Conservation (phyloP, 495 filamentous ascomycete genomes). For the Penicillium fimorum region DNA sequence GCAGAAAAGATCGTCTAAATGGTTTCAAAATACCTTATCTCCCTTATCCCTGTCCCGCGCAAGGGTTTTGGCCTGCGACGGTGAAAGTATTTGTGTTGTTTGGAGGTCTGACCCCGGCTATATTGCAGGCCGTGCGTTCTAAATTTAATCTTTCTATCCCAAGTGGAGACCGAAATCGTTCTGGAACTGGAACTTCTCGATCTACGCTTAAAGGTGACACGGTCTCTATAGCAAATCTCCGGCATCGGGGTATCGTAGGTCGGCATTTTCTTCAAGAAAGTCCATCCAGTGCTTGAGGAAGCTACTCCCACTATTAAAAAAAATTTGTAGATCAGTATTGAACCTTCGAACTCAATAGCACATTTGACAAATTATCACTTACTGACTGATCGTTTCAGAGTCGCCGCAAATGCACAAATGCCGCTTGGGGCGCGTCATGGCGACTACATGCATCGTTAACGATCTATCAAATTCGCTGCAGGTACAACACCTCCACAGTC, state of each 20-base stretch:
- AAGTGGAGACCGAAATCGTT: neutral
- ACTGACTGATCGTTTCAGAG: conserved; percentile 85
- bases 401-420: conserved; percentile 91
- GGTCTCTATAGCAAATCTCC: conserved; percentile 44
- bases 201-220: no score
- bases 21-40: neutral
- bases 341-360: neutral
- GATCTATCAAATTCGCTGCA: conserved; percentile 5
- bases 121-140: neutral
- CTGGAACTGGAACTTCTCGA: conserved; percentile 3
- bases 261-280: conserved; percentile 80
- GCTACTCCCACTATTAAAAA: conserved; percentile 60
- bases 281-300: conserved; percentile 89
- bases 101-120: no score
- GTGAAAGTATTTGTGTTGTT: neutral
- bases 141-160: neutral
- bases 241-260: conserved; percentile 79
- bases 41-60: conserved; percentile 16
- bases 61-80: no score
- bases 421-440: conserved; percentile 90
- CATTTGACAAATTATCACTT: conserved; percentile 36
- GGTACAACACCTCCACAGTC: conserved; percentile 1
- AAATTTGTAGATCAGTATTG: conserved; percentile 7
- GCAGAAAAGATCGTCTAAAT: neutral
- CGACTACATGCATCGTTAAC: conserved; percentile 53